Conservation (phyloP, 139 green algal species). For the Dunaliella primolecta region DNA sequence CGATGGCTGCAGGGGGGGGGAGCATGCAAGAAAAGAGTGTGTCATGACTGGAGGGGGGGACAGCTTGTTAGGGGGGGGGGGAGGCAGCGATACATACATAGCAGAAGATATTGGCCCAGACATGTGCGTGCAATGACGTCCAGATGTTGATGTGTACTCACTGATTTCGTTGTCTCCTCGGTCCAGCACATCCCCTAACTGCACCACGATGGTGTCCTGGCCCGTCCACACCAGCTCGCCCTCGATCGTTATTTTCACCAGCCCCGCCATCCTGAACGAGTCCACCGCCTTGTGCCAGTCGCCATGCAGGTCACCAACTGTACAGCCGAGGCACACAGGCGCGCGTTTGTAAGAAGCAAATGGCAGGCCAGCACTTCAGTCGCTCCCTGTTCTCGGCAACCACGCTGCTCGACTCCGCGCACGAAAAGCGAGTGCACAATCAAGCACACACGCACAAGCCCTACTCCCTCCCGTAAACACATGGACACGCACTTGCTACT, state of each 20-base stretch:
- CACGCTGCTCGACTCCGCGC: too few relatives aligned
- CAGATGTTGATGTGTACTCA: slow-evolving; percentile 35
- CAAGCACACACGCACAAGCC: neutral
- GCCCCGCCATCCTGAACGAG: slow-evolving; percentile 65
- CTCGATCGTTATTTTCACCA: slow-evolving; percentile 49
- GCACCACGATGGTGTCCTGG: slow-evolving; percentile 81
- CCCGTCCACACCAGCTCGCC: slow-evolving; percentile 67
- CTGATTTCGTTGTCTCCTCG: slow-evolving; percentile 85
- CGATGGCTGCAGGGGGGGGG: slow-evolving; percentile 64
- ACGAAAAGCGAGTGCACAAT: too few relatives aligned
- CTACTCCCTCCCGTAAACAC: neutral
- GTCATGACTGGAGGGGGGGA: too few relatives aligned
- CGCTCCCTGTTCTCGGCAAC: neutral
- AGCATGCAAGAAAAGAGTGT: slow-evolving; percentile 3
- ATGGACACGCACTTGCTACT: slow-evolving; percentile 62
- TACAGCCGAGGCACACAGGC: neutral
- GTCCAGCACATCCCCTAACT: slow-evolving; percentile 91
- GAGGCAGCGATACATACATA: too few relatives aligned
- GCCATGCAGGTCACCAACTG: slow-evolving; percentile 90
- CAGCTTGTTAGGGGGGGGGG: too few relatives aligned
- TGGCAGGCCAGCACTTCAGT: too few relatives aligned
- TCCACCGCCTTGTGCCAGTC: slow-evolving; percentile 80
- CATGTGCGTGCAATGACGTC: too few relatives aligned
- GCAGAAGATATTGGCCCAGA: too few relatives aligned
- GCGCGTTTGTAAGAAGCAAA: neutral